Percentiles rank a stretch among this genome's conserved stretches.
These are phyloP conservation scores for Beauveria sp. DNA, from an alignment of 2,329 filamentous ascomycete genomes.

Conservation along the genomic window DNA sequence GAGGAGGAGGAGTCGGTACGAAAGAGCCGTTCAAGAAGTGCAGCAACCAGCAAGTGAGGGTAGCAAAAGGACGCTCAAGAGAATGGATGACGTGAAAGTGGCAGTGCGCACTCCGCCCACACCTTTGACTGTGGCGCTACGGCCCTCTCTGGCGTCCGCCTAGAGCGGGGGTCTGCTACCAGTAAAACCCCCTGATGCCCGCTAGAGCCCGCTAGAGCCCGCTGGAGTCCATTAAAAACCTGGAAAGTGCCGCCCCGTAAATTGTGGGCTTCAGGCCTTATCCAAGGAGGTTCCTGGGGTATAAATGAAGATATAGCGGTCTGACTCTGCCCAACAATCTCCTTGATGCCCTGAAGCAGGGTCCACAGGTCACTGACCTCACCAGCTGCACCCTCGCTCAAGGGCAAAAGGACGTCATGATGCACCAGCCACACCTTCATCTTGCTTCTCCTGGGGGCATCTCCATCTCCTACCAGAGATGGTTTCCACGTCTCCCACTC, in stretches of 20 bases:
- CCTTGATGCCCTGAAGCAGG: neutral
- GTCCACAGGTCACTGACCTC: neutral
- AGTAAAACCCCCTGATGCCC: neutral
- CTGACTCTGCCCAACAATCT: neutral
- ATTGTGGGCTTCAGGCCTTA: neutral
- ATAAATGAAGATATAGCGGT: neutral
- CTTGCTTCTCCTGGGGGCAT: neutral
- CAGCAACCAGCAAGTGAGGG: too few species aligned
- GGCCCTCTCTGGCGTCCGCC: neutral
- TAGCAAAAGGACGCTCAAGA: neutral
- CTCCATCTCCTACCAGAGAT: neutral
- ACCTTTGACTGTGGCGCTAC: constrained; percentile 1
- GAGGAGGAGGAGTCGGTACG: neutral
- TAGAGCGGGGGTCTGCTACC: neutral
- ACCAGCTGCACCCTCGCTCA: neutral
- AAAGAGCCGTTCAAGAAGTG: neutral
- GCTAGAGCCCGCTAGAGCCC: neutral
- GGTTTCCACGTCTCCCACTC: neutral
- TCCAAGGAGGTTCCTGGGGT: neutral
- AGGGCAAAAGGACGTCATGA: neutral
- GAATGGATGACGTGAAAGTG: constrained; percentile 9
- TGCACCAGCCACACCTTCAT: constrained; percentile 4
- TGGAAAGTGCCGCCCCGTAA: constrained; percentile 9
- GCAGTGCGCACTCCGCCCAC: constrained; percentile 6
- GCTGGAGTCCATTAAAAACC: neutral